Base-by-base conservation (phyloP, 495 filamentous ascomycete species). In the Tuber microsphaerosporum region DNA sequence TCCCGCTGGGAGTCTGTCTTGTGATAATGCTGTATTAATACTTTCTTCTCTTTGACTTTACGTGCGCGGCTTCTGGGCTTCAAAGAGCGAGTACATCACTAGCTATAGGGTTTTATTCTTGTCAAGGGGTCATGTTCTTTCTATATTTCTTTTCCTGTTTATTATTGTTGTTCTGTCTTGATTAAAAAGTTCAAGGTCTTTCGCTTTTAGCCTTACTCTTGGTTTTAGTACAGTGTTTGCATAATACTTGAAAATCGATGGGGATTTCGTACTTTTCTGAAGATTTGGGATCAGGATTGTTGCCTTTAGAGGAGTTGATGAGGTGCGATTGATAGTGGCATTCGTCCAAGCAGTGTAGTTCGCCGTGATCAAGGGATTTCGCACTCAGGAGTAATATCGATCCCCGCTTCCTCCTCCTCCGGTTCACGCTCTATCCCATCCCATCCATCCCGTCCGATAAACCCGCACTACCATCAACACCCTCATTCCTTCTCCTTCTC, bases 21-120 rank as follows among this genome's bases (percentile, higher is more conserved):
- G 56, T 65, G 56, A 65, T 65, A 34, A 65, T 65, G n/a, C 26
- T 65, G 56, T 65, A 16, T 22, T 41, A 42, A 56, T 71, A 74
- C 14, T 42, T 68, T 42, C 26, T 39, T 72, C 37, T 51, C 12
- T 51, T 44, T 65, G 45, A 42, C 74, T 26, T n/a, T 68, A 14
- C 48, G 7, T 31, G 56, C 34, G 56, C 14, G n/a, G 51, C 17
- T 17, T 65, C 31, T 34, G 14, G 26, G 56, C 12, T 65, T 65
- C 26, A 65, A 17, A 7, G 56, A 65, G 56, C 56, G 14, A 65
- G 56, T 65, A 19, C 26, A 7, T 65, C 14, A 65, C 56, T 34
- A 65, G 14, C 56, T 65, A 65, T 34, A 3, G 26, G 14, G 56
- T 17, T 65, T 31, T 16, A 19, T 34, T 65, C 56, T 34, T 34